Base-by-base conservation (phyloP, 495 filamentous ascomycete species). In the Neurospora sp. region DNA sequence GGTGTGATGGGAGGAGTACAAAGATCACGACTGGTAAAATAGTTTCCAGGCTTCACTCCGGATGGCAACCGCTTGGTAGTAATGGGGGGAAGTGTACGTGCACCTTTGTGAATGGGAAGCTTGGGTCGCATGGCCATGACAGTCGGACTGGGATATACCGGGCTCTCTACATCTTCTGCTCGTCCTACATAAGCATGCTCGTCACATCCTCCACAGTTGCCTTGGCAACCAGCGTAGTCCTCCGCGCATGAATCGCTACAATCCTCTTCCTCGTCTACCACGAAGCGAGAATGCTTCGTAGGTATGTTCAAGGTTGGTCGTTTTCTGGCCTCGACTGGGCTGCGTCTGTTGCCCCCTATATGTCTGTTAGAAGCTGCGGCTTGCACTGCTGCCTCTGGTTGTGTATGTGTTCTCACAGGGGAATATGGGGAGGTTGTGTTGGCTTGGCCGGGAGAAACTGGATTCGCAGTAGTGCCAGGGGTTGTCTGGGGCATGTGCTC, bases 1-100 rank as follows among this genome's bases (percentile, higher is more conserved):
- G 77, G 71, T 16, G 75, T 77, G 38, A 75, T 69, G 5, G 77
- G 77, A 14, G 76, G 76, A 44, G 76, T 77, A 72, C 72, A 74
- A 41, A 77, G 73, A 44, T 78, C 73, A 40, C 73, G 71, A 70
- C 73, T 74, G 12, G 70, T 72, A 54, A 74, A 75, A 35, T 76
- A 73, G 46, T 74, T 76, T 12, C 76, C 75, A 41, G 75, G 69
- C 7, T 76, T 42, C 44, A 71, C 76, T 10, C 75, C 75, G 10
- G 35, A 20, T 18, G 76, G 75, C 6, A 42, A 71, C 23, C 10
- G 7, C 31, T 71, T 72, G 18, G 74, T 72, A 41, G 54, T 37
- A 12, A 72, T 18, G 6, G 74, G 74, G 4, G 76, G 72, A 38
- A 76, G 71, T 9, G 73, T 71, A n/a, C 71, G 41, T 5, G 73